Conservation (phyloP, 1,284 basidiomycete genomes). For the Porodaedalea pini region DNA sequence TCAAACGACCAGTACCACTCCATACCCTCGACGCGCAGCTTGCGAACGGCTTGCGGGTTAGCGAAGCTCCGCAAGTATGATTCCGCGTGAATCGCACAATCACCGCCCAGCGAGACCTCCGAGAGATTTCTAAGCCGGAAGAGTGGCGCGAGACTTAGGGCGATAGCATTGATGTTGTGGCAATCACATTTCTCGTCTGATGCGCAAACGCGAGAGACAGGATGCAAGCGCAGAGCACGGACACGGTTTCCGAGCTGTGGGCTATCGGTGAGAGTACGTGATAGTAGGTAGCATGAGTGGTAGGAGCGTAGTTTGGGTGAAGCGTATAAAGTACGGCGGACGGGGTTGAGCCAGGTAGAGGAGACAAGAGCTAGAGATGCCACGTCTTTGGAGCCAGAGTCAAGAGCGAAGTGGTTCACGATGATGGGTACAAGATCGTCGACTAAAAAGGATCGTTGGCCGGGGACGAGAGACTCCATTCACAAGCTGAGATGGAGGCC, state of each 20-base stretch:
- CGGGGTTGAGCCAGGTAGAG: slow-evolving; percentile 2
- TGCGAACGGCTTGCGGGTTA: neutral
- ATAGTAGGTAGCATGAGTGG: slow-evolving; percentile 9
- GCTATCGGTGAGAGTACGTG: slow-evolving; percentile 2
- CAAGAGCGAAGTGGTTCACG: neutral
- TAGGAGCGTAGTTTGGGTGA: neutral
- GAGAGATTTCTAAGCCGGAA: slow-evolving; percentile 1
- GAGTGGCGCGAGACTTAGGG: slow-evolving; percentile 6
- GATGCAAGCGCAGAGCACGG: neutral
- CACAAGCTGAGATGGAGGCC: neutral
- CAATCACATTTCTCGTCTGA: neutral
- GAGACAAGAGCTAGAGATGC: slow-evolving; percentile 5
- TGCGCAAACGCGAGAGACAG: slow-evolving; percentile 1
- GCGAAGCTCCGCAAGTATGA: slow-evolving; percentile 7
- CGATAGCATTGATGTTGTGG: neutral
- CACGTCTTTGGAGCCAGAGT: neutral
- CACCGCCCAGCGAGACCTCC: slow-evolving; percentile 4
- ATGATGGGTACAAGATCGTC: slow-evolving; percentile 10
- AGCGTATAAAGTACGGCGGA: neutral
- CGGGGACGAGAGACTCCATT: neutral
- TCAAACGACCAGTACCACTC: slow-evolving; percentile 14
- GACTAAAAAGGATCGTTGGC: neutral
- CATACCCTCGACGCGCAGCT: slow-evolving; percentile 1
- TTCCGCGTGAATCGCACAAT: slow-evolving; percentile 10
- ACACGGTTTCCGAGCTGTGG: neutral